phyloP scores from a whole-genome alignment of 1,139 yeast genomes.

The Scheffersomyces quercinus region DNA sequence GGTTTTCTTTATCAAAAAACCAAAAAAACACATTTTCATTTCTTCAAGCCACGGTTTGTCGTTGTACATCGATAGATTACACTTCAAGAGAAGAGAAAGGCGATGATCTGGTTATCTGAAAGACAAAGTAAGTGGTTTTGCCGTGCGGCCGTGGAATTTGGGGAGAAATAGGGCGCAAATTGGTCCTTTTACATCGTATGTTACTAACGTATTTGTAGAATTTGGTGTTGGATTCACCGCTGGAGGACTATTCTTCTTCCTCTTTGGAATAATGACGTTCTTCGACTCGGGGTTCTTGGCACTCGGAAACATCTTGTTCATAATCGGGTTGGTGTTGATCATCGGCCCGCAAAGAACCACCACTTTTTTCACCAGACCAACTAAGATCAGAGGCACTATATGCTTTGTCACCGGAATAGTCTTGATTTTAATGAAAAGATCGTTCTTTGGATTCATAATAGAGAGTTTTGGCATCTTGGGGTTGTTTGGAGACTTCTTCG shows the following conservation, averaged over 20 bases:
- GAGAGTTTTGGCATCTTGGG: slow-evolving; percentile 89
- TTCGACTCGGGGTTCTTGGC: slow-evolving; percentile 91
- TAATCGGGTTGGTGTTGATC: slow-evolving; percentile 78
- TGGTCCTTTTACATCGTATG: slow-evolving; percentile 1
- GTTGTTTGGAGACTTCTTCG: slow-evolving; percentile 88
- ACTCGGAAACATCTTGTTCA: slow-evolving; percentile 80
- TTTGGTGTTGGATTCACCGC: slow-evolving; percentile 95
- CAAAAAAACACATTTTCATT: background rate
- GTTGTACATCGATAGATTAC: too few relatives aligned
- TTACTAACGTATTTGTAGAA: slow-evolving; percentile 47
- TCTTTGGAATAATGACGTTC: slow-evolving; percentile 80
- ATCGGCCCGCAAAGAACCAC: slow-evolving; percentile 87
- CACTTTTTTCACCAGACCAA: slow-evolving; percentile 82
- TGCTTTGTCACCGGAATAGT: slow-evolving; percentile 76
- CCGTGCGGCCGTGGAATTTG: too few relatives aligned
- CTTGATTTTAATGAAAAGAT: slow-evolving; percentile 70
- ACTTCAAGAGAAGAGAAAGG: too few relatives aligned
- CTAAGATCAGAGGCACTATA: slow-evolving; percentile 81
- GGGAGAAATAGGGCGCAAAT: background rate
- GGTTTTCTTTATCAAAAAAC: background rate
- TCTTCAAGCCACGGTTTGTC: too few relatives aligned
- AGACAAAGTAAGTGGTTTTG: slow-evolving; percentile 60
- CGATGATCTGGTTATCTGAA: slow-evolving; percentile 77
- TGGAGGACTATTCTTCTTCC: slow-evolving; percentile 75
- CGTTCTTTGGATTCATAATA: slow-evolving; percentile 81